Evolutionary conservation across 202 grass and related monocot genomes (phyloP), one percentile per base, ranked within the genome.

Genomic region (Setaria italica): DNA sequence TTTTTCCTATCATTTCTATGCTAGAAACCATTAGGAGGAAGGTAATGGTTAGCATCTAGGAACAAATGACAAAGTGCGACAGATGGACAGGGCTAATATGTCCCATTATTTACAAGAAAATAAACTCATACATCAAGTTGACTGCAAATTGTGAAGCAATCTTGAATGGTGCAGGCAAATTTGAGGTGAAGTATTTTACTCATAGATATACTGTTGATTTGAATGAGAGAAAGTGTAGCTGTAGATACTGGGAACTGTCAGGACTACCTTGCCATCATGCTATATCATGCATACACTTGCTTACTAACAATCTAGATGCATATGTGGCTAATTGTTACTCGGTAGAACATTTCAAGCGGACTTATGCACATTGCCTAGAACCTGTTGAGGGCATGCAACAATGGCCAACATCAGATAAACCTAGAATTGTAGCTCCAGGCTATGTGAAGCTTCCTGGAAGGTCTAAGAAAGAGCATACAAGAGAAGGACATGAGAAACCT

Each of bases 211-310:
- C 17, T 20, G 54, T 56, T 3, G 1, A 56, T 20, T 20, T 56
- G 17, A 56, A 56, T 56, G 54, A 49, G 48, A 49, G 11, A 6
- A 49, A 49, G 48, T 49, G 48, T 13, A 49, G 48, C 2, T 49
- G 11, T 49, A 49, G 48, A 10, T 49, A 49, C 6, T 56, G 51
- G 51, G 15, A 54, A 19, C 16, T 54, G 3, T 54, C 51, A 17
- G 51, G 51, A 17, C 51, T 54, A 16, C 54, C 54, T 56, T 17
- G 54, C 54, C 54, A 56, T 56, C 17, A 56, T 56, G 54, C 54
- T 56, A 56, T 56, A 56, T 56, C 54, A 56, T 56, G 54, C 54
- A 56, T 56, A 56, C 54, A 56, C 54, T 56, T 56, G 54, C 54
- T 56, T 56, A 56, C 53, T 17, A 55, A 55, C 53, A 55, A 55